Conservation (phyloP, 352 stramenopile species). For the Chrysophaeum taylorii region DNA sequence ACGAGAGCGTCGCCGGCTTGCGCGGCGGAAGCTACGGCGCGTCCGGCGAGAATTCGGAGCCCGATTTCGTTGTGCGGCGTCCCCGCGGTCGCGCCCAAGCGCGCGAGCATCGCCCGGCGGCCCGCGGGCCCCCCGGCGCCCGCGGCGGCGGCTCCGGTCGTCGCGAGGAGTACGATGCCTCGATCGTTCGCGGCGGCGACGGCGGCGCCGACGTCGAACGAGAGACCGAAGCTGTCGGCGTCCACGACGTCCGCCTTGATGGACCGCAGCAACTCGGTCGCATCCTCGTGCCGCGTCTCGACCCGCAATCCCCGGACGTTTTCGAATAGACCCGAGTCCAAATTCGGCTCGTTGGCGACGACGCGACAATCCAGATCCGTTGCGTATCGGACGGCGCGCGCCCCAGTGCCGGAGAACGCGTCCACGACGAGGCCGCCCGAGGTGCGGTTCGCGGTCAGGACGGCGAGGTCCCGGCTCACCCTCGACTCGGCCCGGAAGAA, state of each 20-base stretch:
- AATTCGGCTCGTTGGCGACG: background rate
- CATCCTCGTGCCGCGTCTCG: background rate
- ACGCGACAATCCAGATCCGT: background rate
- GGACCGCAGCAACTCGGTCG: background rate
- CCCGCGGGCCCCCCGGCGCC: background rate
- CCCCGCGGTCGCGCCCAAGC: background rate
- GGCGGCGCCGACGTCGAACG: background rate
- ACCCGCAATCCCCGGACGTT: background rate
- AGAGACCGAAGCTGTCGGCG: background rate
- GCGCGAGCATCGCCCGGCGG: background rate
- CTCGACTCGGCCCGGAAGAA: background rate
- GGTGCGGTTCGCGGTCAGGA: background rate
- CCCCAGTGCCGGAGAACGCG: background rate
- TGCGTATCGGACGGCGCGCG: background rate
- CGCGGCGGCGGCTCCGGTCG: background rate
- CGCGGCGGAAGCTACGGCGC: background rate
- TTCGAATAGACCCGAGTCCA: background rate
- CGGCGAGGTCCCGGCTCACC: background rate
- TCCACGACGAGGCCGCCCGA: background rate
- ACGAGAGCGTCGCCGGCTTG: background rate
- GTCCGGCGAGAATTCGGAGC: background rate
- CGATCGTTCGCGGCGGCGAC: background rate
- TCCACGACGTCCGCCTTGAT: background rate
- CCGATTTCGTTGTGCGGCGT: slow-evolving; percentile 4
- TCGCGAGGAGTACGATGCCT: background rate